Conservation (phyloP, 345 rosid genomes). For the Hypericum androsaemum region DNA sequence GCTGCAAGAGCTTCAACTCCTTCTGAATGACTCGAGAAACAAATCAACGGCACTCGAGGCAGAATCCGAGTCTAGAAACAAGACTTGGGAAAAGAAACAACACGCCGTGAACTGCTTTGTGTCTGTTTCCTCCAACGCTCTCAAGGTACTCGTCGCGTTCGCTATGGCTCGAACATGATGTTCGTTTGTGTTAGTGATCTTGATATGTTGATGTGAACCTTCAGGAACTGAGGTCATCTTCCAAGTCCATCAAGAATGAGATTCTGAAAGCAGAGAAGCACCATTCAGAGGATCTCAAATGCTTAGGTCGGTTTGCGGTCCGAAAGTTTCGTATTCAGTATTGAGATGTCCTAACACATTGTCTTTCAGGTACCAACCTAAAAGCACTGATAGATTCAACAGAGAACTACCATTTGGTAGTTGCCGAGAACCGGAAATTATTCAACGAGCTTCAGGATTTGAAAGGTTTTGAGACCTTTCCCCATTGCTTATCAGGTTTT, state of each 20-base stretch:
- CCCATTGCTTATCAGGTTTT: slow-evolving; percentile 3
- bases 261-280: slow-evolving; percentile 32
- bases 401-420: slow-evolving; percentile 55
- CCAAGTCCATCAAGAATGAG: slow-evolving; percentile 60
- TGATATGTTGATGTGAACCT: slow-evolving; percentile 12
- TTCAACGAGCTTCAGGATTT: slow-evolving; percentile 90
- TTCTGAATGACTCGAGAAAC: too few species aligned
- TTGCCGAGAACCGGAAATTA: slow-evolving; percentile 68
- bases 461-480: slow-evolving; percentile 41
- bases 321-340: neutral
- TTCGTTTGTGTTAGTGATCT: slow-evolving; percentile 4
- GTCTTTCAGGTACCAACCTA: slow-evolving; percentile 44
- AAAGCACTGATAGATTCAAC: slow-evolving; percentile 48
- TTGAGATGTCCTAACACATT: neutral
- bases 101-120: slow-evolving; percentile 26
- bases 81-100: slow-evolving; percentile 50
- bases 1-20: too few species aligned
- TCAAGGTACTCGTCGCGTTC: slow-evolving; percentile 32
- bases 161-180: neutral
- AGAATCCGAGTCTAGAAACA: slow-evolving; percentile 27
- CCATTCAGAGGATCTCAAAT: slow-evolving; percentile 43
- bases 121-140: slow-evolving; percentile 39
- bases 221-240: slow-evolving; percentile 56
- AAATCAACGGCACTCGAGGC: slow-evolving; percentile 21
- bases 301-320: slow-evolving; percentile 37